Evolutionary conservation across 345 rosid genomes (phyloP).

Genomic region (Hibiscus mutabilis): DNA sequence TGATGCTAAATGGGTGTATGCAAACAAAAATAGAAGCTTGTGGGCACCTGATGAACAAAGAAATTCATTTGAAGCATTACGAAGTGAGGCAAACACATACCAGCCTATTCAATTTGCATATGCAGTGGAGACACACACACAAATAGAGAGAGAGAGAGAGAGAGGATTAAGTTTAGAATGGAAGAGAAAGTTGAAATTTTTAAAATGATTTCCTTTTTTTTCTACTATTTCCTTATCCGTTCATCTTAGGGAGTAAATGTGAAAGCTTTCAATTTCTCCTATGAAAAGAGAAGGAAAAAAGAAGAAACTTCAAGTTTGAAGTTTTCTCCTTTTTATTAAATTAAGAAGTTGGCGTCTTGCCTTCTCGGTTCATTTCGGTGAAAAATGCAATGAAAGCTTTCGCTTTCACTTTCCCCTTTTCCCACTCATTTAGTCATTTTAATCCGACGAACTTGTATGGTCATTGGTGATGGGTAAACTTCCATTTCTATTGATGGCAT

Average conservation of each 20-base stretch:
- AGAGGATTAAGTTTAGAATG: constrained; percentile 12
- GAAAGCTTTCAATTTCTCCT: not conserved
- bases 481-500: constrained; percentile 20
- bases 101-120: constrained; percentile 33
- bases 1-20: not conserved
- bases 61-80: constrained; percentile 24
- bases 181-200: not conserved
- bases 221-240: not conserved
- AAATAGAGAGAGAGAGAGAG: constrained; percentile 1
- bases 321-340: not conserved
- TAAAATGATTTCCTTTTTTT: not conserved
- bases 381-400: not conserved
- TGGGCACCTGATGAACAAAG: constrained; percentile 17
- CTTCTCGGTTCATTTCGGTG: not conserved
- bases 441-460: not conserved
- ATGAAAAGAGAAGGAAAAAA: not conserved
- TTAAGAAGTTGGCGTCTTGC: not conserved
- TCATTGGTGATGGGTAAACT: constrained; percentile 4
- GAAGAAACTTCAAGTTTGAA: not conserved
- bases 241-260: not conserved
- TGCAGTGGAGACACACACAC: constrained; percentile 18
- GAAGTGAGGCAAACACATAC: constrained; percentile 51
- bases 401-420: not conserved
- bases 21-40: constrained; percentile 13
- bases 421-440: not conserved